phyloP scores from a whole-genome alignment of 106 monocot species.

The Dioscorea alata region DNA sequence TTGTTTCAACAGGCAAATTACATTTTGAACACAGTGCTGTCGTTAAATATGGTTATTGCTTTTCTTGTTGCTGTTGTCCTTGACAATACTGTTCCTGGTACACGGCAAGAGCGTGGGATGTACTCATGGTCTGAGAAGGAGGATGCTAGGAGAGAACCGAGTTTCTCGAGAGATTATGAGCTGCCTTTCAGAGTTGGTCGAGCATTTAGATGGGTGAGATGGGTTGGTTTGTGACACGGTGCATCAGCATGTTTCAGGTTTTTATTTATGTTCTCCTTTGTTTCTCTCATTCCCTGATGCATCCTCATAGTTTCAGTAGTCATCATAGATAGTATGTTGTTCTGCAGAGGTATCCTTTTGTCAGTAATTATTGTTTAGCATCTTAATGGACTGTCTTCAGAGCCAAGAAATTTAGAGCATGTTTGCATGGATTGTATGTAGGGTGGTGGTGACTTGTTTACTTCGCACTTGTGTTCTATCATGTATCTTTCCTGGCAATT shows the following conservation, averaged over 20 bases:
- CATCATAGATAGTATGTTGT: no score
- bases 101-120: conserved; percentile 67
- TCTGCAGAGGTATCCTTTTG: no score
- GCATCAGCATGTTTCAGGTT: background rate
- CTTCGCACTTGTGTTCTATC: no score
- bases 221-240: conserved; percentile 66
- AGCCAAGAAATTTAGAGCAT: no score
- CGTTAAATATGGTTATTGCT: conserved; percentile 85
- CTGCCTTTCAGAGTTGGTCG: conserved; percentile 65
- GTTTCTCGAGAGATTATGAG: conserved; percentile 57
- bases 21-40: conserved; percentile 75
- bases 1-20: conserved; percentile 58
- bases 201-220: conserved; percentile 82
- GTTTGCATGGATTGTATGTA: no score
- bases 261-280: no score
- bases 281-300: no score
- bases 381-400: no score
- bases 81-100: conserved; percentile 93
- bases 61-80: conserved; percentile 69
- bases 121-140: conserved; percentile 87
- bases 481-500: no score
- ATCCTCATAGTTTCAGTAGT: no score
- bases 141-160: conserved; percentile 49
- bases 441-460: no score
- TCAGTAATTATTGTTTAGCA: no score